phyloP scores from a whole-genome alignment of 441 rosid species.

The Aquilaria agallochum region DNA sequence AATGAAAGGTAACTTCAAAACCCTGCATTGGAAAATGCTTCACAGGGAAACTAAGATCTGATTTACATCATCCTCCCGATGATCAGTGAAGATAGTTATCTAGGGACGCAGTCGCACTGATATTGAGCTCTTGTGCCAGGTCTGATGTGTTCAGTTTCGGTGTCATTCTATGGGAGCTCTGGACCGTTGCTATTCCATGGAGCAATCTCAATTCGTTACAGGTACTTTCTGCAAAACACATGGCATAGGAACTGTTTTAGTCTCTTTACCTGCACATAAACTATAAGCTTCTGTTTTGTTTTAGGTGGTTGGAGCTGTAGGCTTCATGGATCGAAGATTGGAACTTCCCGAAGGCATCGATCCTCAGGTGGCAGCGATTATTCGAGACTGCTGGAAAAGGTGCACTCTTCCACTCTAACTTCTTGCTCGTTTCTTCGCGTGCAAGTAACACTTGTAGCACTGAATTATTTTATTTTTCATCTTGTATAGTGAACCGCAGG shows the following conservation, averaged over 20 bases:
- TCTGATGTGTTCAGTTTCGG: constrained; percentile 86
- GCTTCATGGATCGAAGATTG: constrained; percentile 85
- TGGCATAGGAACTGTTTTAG: background rate
- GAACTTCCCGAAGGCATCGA: constrained; percentile 67
- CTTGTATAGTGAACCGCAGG: constrained; percentile 53
- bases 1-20: constrained; percentile 59
- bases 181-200: constrained; percentile 81
- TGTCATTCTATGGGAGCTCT: constrained; percentile 75
- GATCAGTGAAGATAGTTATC: background rate
- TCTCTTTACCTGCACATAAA: background rate
- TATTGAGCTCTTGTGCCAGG: constrained; percentile 27
- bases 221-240: constrained; percentile 25
- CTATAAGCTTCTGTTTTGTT: background rate
- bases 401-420: constrained; percentile 6
- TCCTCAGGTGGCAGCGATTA: constrained; percentile 56
- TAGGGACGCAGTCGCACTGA: background rate
- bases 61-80: background rate
- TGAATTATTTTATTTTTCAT: background rate
- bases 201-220: constrained; percentile 58
- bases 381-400: constrained; percentile 77
- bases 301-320: constrained; percentile 79
- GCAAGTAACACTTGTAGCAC: background rate
- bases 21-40: no score
- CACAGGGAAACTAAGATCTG: background rate
- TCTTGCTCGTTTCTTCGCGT: background rate